phyloP scores from a whole-genome alignment of 306 rosid genomes.

The Purshia tridentata region DNA sequence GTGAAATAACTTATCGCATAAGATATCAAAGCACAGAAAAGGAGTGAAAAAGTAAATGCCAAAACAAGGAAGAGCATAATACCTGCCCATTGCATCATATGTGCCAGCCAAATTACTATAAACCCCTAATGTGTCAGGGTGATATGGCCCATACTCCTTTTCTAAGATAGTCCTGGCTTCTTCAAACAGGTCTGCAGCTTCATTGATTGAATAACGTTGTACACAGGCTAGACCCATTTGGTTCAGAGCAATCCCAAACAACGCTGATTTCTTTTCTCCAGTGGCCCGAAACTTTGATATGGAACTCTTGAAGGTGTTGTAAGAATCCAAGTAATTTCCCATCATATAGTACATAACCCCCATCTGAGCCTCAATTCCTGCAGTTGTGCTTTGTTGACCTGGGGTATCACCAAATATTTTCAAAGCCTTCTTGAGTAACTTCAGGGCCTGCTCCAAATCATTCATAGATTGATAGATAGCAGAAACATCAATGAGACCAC shows the following conservation, averaged over 20 bases:
- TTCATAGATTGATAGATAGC: slow-evolving; percentile 80
- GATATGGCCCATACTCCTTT: slow-evolving; percentile 76
- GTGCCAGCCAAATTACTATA: slow-evolving; percentile 85
- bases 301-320: slow-evolving; percentile 57
- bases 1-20: background rate
- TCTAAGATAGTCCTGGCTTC: slow-evolving; percentile 72
- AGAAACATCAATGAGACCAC: slow-evolving; percentile 74
- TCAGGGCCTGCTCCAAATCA: slow-evolving; percentile 67
- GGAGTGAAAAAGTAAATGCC: background rate
- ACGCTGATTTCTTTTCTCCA: slow-evolving; percentile 71
- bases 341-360: slow-evolving; percentile 77
- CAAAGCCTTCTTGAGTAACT: slow-evolving; percentile 76
- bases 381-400: slow-evolving; percentile 67
- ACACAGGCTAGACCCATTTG: slow-evolving; percentile 92
- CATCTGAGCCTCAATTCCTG: slow-evolving; percentile 91
- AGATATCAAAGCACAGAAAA: no score
- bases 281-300: slow-evolving; percentile 58
- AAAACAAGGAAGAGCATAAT: slow-evolving; percentile 16
- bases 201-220: slow-evolving; percentile 69
- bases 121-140: slow-evolving; percentile 76
- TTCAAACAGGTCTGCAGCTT: slow-evolving; percentile 86
- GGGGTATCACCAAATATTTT: slow-evolving; percentile 52
- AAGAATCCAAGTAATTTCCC: slow-evolving; percentile 69
- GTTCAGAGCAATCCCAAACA: slow-evolving; percentile 78
- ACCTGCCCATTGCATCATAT: slow-evolving; percentile 97